Base-by-base conservation (phyloP, 352 stramenopile genomes). In the Phytophthora citrophthora region DNA sequence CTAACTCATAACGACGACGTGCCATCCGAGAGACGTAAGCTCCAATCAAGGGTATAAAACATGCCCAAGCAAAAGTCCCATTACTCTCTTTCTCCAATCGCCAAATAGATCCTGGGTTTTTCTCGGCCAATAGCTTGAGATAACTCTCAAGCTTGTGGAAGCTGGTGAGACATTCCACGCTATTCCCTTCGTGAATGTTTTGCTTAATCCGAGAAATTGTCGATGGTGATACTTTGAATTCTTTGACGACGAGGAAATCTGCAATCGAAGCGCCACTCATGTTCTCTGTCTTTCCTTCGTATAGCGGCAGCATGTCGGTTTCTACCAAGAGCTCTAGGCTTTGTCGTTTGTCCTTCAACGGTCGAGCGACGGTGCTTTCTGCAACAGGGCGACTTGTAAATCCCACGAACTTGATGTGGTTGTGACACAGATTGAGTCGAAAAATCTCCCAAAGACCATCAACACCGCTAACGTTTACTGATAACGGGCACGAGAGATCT, bases 91-190 rank as follows among this genome's bases (percentile, higher is more conserved):
- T 61, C n/a, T 57, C 36, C 16, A 43, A 50, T 4, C 15, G 7
- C 1, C 5, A 68, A n/a, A 56, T 24, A 3, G 44, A 61, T 0
- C 44, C 50, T 41, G 50, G 36, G 6, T 65, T 68, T 39, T 61
- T 68, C 1, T 53, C 51, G 3, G 50, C 11, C 40, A 65, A 54
- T 3, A 59, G 23, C 11, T 51, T 46, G 6, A 64, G 20, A 13
- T 63, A 63, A 7, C 31, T 10, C 11, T 69, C 39, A 0, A 59
- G 47, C 16, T 54, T 68, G 26, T 50, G 49, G 20, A 55, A 60
- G 24, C 32, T 54, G 2, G 16, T 15, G 3, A 44, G 10, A 15
- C 29, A 16, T 3, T 61, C 43, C 1, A 34, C 27, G 6, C 1
- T 12, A 4, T 54, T 27, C 3, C 9, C 3, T 0, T 47, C 39